Conservation (phyloP, 2,329 filamentous ascomycete species). For the Chalaropsis ovoidea region DNA sequence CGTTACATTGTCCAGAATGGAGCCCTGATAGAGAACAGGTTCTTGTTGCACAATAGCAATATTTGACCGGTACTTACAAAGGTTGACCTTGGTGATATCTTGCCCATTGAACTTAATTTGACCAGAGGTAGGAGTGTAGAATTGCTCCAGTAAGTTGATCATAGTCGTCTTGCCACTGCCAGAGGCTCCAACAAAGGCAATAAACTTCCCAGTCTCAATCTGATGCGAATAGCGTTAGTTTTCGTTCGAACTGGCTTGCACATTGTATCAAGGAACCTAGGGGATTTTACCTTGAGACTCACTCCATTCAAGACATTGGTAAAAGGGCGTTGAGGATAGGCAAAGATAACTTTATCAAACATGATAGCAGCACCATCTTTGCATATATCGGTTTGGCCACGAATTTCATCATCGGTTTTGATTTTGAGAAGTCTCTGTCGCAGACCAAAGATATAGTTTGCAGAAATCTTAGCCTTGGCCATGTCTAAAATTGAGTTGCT, state of each 20-base stretch:
- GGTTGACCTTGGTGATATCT: conserved; percentile 31
- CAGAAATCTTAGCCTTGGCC: conserved; percentile 40
- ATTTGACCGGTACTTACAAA: conserved; percentile 31
- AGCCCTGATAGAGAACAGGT: conserved; percentile 39
- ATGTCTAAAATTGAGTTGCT: conserved; percentile 31
- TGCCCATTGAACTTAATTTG: conserved; percentile 30
- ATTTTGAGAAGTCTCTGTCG: conserved; percentile 32
- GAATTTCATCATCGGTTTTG: conserved; percentile 28
- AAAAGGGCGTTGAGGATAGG: conserved; percentile 42
- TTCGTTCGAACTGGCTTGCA: neutral
- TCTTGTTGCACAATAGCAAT: conserved; percentile 38
- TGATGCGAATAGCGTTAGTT: conserved; percentile 18
- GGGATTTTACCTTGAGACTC: conserved; percentile 30
- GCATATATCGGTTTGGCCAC: conserved; percentile 19
- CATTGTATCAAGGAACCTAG: neutral
- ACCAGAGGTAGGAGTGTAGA: conserved; percentile 35
- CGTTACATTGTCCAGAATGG: conserved; percentile 47
- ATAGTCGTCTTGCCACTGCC: conserved; percentile 53
- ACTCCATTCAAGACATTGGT: conserved; percentile 35
- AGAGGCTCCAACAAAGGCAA: conserved; percentile 48
- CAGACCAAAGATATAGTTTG: conserved; percentile 42
- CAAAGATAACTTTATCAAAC: conserved; percentile 46
- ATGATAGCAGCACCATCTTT: conserved; percentile 34
- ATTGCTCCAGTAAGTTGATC: conserved; percentile 42
- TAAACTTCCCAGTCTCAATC: conserved; percentile 40